Evolutionary conservation across 768 basidiomycete genomes (phyloP).

Genomic region (Pulveroboletus sp.): DNA sequence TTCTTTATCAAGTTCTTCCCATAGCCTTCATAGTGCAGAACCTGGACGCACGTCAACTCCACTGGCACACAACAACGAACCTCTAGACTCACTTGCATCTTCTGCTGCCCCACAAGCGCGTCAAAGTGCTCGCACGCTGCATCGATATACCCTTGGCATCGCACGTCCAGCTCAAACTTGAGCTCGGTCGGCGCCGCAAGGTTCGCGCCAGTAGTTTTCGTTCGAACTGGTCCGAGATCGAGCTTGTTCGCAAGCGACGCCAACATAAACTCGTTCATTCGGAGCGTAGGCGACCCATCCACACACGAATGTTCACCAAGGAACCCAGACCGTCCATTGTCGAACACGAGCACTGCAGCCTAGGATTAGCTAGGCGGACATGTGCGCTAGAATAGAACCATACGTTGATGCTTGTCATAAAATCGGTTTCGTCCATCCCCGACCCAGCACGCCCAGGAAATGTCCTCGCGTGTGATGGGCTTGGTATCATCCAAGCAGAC

Average conservation of each 20-base stretch:
- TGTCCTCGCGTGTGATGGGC: conserved; percentile 77
- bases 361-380: conserved; percentile 2
- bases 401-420: conserved; percentile 95
- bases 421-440: conserved; percentile 89
- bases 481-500: conserved; percentile 79
- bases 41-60: conserved; percentile 34
- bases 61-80: neutral
- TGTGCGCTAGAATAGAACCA: conserved; percentile 17
- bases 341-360: conserved; percentile 79
- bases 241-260: conserved; percentile 73
- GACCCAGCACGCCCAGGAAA: conserved; percentile 81
- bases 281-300: conserved; percentile 94
- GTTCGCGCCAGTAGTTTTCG: conserved; percentile 29
- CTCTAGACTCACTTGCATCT: conserved; percentile 55
- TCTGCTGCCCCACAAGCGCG: conserved; percentile 69
- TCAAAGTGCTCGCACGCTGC: conserved; percentile 67
- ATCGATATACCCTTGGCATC: conserved; percentile 48
- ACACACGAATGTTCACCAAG: conserved; percentile 82
- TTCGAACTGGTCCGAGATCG: conserved; percentile 59
- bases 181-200: conserved; percentile 65
- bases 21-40: conserved; percentile 82
- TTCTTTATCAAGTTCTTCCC: conserved; percentile 85
- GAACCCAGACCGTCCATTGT: conserved; percentile 93
- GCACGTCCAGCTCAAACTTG: conserved; percentile 58
- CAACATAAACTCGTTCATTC: conserved; percentile 91